Conservation (phyloP, 768 basidiomycete species). For the Flagelloscypha sp. region DNA sequence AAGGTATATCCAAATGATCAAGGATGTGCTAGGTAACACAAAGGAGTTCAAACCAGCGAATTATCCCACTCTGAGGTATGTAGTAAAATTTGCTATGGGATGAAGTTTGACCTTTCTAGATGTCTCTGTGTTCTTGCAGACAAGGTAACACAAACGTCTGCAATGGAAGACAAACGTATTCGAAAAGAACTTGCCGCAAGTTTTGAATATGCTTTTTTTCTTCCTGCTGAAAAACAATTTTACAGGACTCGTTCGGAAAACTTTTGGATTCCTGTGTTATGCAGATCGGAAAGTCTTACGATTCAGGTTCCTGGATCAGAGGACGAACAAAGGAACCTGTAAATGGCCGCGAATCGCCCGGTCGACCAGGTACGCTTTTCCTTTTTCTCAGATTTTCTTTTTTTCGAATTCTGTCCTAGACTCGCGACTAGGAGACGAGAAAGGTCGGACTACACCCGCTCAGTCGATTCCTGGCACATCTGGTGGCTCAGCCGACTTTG, state of each 20-base stretch:
- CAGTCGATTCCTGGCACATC: conserved; percentile 25
- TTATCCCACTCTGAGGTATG: conserved; percentile 67
- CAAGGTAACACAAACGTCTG: conserved; percentile 81
- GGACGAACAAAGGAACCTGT: conserved; percentile 57
- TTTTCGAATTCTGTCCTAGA: too few species aligned
- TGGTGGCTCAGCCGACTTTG: conserved; percentile 32
- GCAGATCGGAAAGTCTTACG: conserved; percentile 64
- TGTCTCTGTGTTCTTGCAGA: conserved; percentile 74
- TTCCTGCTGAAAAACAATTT: conserved; percentile 3
- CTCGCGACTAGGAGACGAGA: too few species aligned
- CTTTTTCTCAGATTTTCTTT: background rate
- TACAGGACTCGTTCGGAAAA: conserved; percentile 75
- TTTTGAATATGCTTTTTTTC: background rate
- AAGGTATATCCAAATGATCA: conserved; percentile 66
- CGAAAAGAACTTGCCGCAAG: conserved; percentile 81
- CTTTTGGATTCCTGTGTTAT: conserved; percentile 73
- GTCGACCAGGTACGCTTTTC: conserved; percentile 37
- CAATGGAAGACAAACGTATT: conserved; percentile 81
- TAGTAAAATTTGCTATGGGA: conserved; percentile 1
- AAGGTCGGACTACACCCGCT: conserved; percentile 25
- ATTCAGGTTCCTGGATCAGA: conserved; percentile 75
- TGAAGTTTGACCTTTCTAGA: conserved; percentile 28
- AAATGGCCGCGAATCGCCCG: conserved; percentile 70
- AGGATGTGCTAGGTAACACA: conserved; percentile 60
- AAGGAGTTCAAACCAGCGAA: conserved; percentile 65